A percentile compares a stretch with the other conserved stretches of the same genome.
These are phyloP conservation scores for Sugiyamaella novakii DNA, from an alignment of 1,139 yeast species.

Conservation along the genomic window DNA sequence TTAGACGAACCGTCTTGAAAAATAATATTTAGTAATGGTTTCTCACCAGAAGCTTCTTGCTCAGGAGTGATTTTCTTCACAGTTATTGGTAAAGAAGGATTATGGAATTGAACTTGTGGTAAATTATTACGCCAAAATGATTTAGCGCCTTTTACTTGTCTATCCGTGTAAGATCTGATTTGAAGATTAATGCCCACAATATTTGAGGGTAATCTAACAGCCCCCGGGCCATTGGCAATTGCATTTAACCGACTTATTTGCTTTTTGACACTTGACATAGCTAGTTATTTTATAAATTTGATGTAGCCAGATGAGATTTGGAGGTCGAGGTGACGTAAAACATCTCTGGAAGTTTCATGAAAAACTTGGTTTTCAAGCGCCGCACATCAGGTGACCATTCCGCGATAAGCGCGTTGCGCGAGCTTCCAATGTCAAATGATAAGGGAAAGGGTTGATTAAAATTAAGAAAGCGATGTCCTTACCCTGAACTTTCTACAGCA, in stretches of 20 bases:
- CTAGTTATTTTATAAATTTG: no score
- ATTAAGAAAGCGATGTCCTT: no score
- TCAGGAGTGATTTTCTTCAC: constrained; percentile 43
- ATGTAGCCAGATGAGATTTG: no score
- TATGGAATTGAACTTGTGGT: constrained; percentile 81
- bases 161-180: constrained; percentile 40
- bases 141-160: constrained; percentile 37
- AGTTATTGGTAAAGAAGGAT: constrained; percentile 65
- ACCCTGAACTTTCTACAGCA: no score
- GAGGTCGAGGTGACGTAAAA: no score
- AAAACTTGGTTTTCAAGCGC: no score
- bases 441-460: no score
- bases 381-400: no score
- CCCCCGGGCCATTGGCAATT: constrained; percentile 51
- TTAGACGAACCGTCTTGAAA: constrained; percentile 42
- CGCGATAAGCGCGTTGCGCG: no score
- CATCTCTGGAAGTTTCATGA: no score
- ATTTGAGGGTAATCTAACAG: constrained; percentile 44
- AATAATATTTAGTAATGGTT: constrained; percentile 25
- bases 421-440: no score
- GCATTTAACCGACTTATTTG: constrained; percentile 49
- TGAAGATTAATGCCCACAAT: constrained; percentile 53
- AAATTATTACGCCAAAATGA: constrained; percentile 72
- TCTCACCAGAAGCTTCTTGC: constrained; percentile 24
- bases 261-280: constrained; percentile 39